A percentile compares a stretch with the other conserved stretches of the same genome.
phyloP scores from a whole-genome alignment of 2,329 filamentous ascomycete species.

The Arthrobotrys sinensis region DNA sequence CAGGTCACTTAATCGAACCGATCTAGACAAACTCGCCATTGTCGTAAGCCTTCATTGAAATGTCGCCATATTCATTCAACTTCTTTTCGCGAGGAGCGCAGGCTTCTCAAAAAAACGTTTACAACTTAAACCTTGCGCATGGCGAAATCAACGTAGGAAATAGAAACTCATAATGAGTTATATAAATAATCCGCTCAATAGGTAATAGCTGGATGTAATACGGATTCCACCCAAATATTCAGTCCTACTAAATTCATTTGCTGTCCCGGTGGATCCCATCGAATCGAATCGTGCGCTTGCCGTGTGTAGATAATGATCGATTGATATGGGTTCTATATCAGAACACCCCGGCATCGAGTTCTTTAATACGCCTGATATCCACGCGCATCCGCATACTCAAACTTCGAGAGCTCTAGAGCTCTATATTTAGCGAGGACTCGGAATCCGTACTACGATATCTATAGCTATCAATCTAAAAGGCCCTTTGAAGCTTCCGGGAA shows the following conservation, averaged over 20 bases:
- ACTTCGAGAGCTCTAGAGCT: too few relatives aligned
- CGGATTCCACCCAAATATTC: too few relatives aligned
- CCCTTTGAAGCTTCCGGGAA: too few relatives aligned
- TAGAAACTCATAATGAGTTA: background rate
- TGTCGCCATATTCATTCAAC: conserved; percentile 23
- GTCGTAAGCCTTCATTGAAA: conserved; percentile 20
- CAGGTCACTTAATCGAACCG: background rate
- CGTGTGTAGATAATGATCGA: too few relatives aligned
- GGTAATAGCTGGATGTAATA: background rate
- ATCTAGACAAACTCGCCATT: background rate
- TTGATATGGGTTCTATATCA: too few relatives aligned
- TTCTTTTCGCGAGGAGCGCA: background rate
- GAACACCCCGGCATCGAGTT: too few relatives aligned
- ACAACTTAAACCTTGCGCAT: conserved; percentile 24
- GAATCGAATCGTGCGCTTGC: too few relatives aligned
- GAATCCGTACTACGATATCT: background rate
- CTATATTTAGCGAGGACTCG: too few relatives aligned
- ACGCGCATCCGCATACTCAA: too few relatives aligned
- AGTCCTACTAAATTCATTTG: too few relatives aligned
- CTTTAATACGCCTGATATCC: too few relatives aligned
- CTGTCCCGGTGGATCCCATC: too few relatives aligned
- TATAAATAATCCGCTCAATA: background rate
- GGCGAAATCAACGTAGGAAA: background rate
- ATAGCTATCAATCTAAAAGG: background rate
- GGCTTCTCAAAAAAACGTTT: background rate